Evolutionary conservation across 2,329 filamentous ascomycete species (phyloP).

Genomic region (Chrysoporthe puriensis): DNA sequence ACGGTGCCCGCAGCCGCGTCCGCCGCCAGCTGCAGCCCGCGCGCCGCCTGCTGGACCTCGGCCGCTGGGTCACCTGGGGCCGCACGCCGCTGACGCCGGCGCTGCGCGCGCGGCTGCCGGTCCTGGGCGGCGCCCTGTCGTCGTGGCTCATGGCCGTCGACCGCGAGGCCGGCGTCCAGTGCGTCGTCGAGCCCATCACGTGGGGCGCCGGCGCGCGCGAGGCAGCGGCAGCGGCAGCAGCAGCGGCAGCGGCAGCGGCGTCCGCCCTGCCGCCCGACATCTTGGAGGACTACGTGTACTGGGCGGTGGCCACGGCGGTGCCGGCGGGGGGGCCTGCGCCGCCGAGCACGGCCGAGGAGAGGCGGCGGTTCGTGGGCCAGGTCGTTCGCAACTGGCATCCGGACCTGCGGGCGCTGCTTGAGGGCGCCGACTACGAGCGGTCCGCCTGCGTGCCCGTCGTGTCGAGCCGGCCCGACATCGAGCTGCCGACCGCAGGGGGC

Average conservation of each 20-base stretch:
- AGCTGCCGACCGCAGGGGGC: not conserved
- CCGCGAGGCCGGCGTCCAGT: conserved; percentile 27
- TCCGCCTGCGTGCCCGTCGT: conserved; percentile 12
- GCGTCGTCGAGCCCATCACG: conserved; percentile 25
- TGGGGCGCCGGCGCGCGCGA: conserved; percentile 16
- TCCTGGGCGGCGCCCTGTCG: conserved; percentile 18
- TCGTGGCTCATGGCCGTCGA: conserved; percentile 32
- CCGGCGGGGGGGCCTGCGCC: too few relatives aligned
- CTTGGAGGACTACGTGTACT: conserved; percentile 41
- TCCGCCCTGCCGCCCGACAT: conserved; percentile 11
- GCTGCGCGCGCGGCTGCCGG: conserved; percentile 29
- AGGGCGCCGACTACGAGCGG: not conserved
- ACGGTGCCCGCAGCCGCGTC: conserved; percentile 42
- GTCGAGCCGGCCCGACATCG: conserved; percentile 11
- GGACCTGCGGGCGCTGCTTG: conserved; percentile 7
- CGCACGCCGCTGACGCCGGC: conserved; percentile 41
- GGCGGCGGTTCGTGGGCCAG: not conserved
- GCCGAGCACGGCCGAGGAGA: not conserved
- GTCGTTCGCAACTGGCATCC: conserved; percentile 13
- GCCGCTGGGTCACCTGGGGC: conserved; percentile 43
- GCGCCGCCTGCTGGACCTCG: conserved; percentile 41
- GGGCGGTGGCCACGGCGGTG: conserved; percentile 34
- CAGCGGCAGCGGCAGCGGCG: not conserved
- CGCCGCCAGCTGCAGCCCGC: conserved; percentile 43
- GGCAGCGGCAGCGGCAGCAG: not conserved